phyloP scores from a whole-genome alignment of 2,329 filamentous ascomycete species.

The Ophiostoma quercus region DNA sequence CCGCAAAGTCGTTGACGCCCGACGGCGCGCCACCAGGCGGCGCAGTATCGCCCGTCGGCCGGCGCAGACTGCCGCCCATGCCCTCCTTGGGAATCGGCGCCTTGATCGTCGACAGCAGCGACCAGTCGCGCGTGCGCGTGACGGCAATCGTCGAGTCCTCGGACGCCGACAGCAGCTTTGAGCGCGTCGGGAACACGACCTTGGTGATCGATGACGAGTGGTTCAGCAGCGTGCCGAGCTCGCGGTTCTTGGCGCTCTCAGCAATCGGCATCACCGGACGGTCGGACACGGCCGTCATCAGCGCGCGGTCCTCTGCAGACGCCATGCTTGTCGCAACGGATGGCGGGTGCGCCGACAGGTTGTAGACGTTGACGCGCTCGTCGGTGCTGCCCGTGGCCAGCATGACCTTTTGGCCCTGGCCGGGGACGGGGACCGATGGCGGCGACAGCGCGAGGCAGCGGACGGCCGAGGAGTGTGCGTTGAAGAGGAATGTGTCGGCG shows the following conservation, averaged over 20 bases:
- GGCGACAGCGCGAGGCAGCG: conserved; percentile 83
- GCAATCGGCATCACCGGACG: conserved; percentile 56
- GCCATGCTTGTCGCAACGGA: conserved; percentile 39
- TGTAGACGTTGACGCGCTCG: conserved; percentile 92
- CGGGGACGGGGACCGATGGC: conserved; percentile 55
- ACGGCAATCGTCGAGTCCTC: conserved; percentile 92
- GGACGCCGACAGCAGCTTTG: conserved; percentile 79
- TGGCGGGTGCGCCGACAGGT: conserved; percentile 66
- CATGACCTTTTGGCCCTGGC: conserved; percentile 73
- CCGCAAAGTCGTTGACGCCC: conserved; percentile 91
- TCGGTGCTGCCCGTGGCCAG: conserved; percentile 90
- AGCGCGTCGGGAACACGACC: conserved; percentile 75
- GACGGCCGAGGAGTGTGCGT: conserved; percentile 84
- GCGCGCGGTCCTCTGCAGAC: conserved; percentile 41
- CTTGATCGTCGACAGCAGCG: conserved; percentile 79
- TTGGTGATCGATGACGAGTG: conserved; percentile 77
- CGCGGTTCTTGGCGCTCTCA: conserved; percentile 81
- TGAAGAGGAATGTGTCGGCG: conserved; percentile 91
- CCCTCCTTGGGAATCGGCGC: conserved; percentile 75
- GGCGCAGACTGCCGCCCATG: conserved; percentile 29
- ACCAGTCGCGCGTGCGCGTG: conserved; percentile 83
- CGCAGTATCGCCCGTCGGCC: conserved; percentile 86
- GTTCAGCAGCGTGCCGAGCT: conserved; percentile 80
- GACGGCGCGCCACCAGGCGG: conserved; percentile 71
- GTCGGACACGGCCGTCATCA: conserved; percentile 62